These are phyloP conservation scores for Cerioporus squamosus DNA, from an alignment of 1,284 basidiomycete species.

Conservation along the genomic window DNA sequence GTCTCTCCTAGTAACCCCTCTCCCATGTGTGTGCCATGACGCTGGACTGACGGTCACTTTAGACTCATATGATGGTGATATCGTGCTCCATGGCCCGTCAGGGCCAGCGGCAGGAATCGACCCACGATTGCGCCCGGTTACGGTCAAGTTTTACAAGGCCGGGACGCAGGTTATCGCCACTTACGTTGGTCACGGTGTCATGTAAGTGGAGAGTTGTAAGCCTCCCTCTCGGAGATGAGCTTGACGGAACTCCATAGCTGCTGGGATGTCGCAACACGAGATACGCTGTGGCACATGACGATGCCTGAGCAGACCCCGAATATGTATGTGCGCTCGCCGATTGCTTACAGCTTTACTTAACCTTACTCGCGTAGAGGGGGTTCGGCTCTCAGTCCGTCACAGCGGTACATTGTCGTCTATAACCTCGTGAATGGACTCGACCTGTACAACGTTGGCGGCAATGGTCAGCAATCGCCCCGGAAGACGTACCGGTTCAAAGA, in stretches of 20 bases:
- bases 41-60: not conserved
- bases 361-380: not conserved
- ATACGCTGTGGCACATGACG: not conserved
- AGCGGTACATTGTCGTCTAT: not conserved
- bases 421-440: not conserved
- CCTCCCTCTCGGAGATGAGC: not conserved
- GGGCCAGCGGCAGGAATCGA: not conserved
- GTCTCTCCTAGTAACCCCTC: not conserved
- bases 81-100: not conserved
- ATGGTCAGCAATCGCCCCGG: not conserved
- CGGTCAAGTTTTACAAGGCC: not conserved
- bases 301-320: not conserved
- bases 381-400: not conserved
- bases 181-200: not conserved
- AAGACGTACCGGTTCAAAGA: not conserved
- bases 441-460: not conserved
- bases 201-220: not conserved
- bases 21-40: not conserved
- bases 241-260: not conserved
- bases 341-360: no score
- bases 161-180: not conserved
- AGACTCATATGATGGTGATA: not conserved
- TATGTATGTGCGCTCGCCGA: not conserved
- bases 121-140: not conserved
- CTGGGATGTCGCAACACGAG: not conserved